Base-by-base conservation (phyloP, 176 grass and related monocot species). In the Juncus inflexus region DNA sequence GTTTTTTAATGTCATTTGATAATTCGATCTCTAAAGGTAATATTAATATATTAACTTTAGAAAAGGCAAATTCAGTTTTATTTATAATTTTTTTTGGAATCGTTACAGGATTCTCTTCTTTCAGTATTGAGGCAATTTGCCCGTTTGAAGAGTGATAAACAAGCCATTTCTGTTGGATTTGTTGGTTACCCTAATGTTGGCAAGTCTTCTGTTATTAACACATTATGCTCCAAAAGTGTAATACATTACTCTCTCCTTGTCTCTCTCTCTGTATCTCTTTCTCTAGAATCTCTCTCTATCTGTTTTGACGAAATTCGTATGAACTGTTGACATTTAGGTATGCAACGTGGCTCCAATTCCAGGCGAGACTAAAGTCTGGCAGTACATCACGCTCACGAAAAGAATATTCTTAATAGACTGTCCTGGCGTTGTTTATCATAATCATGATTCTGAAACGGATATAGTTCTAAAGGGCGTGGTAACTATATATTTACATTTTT, bases 401-500 rank as follows among this genome's bases (percentile, higher is more conserved):
- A 89, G 78, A 64, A 97, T 97, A 39, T 97, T 97, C 65, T 64
- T 97, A 69, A 97, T 97, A 59, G 94, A 97, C 49, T 97, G 88
- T 60, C 94, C 94, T 80, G 94, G 94, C 14, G 85, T 97, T 37
- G 94, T 97, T 5, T 97, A 97, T 79, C 85, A 97, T 62, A 97
- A 89, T 65, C 83, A 86, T 58, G 94, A 97, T 77, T 86, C 94
- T 40, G 94, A 97, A 73, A 97, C 92, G 67, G 92, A 96, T 84
- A 83, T 96, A 67, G 92, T 96, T 81, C 84, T 96, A 40, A 91
- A 96, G 87, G 92, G 92, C 15, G 92, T 96, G 92, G 92, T 96
- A 85, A 80, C 84, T 81, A 53, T 28, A 28, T 28, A 28, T 58
- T 70, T 35, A 40, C 54, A 59, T 28, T 11, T 13, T 56, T 42